Base-by-base conservation (phyloP, 768 basidiomycete species). In the Tylopilus subfusipes region DNA sequence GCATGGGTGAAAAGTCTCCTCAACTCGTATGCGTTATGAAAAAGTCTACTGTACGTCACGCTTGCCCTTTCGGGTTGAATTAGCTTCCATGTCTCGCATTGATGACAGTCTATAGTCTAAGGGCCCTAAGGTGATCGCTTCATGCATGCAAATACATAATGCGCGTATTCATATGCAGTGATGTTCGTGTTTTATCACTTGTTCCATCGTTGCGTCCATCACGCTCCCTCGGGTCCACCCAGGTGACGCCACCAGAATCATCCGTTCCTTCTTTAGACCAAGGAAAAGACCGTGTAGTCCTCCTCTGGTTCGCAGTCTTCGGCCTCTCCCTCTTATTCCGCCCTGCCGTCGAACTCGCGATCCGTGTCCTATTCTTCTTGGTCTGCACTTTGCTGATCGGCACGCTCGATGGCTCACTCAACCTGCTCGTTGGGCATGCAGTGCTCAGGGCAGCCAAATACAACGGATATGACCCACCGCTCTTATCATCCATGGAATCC, bases 121-220 rank as follows among this genome's bases (percentile, higher is more conserved):
- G n/a, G n/a, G n/a, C n/a, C n/a, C n/a, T n/a, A n/a, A n/a, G n/a
- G 27, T 9, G 27, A 9, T 34, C 34, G 16, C 34, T 16, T 34
- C 34, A 33, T 33, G 34, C 34, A 16, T 16, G 18, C 27, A 19
- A n/a, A 22, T 22, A 36, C 39, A 31, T 40, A 39, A 44, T 11
- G 10, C 19, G 4, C 25, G 29, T 42, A 29, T 38, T 43, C 33
- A 6, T 25, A 5, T 5, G 30, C 34, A 19, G 14, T 42, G 34
- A 65, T 64, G 63, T 53, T 62, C 30, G 29, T 52, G 13, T 43
- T 52, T 13, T 56, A 52, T 47, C 48, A 36, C n/a, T 49, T 55
- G 12, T 51, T 59, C 47, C 47, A 25, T 16, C 61, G 43, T 34
- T 56, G 39, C 25, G 42, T 53, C 38, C 14, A 21, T 7, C 40